Base-by-base conservation (phyloP, 1,284 basidiomycete species). In the Volvariella volvacea region DNA sequence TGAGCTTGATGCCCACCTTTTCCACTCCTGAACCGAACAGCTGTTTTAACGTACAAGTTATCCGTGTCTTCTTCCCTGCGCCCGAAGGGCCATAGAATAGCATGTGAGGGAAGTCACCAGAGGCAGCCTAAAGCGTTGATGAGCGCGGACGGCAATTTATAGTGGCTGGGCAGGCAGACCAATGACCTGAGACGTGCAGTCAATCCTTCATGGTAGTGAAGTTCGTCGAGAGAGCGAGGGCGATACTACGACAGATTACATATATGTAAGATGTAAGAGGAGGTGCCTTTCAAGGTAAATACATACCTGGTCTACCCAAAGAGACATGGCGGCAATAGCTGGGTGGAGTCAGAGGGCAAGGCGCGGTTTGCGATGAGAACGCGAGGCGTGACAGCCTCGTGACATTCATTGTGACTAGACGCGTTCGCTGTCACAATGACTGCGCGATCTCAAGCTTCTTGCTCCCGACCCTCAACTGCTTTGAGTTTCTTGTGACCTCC, bases 71-170 rank as follows among this genome's bases (percentile, higher is more conserved):
- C 72, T 99, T 99, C 15, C 95, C 95, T 7, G 95, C 92, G 15
- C 95, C 95, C 3, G 90, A 91, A 1, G 95, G 96, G 0, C 95
- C 96, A 59, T 98, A 99, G 68, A 99, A 97, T 9, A 99, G 78
- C 70, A 96, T 86, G 61, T 99, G 95, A 4, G 95, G 95, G 58
- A 99, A 97, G 70, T 99, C 96, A 1, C 89, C 89, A 1, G 89
- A 88, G 0, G 83, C 76, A 1, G 91, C 83, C 88, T 90, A 55
- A n/a, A 30, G 20, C 22, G 21, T 20, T 28, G 30, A 39, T 48
- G 21, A 41, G 20, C 14, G 40, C 37, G 43, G 31, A 20, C 14
- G 12, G 22, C 36, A 6, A n/a, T 7, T 19, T 20, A 17, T 39
- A 22, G n/a, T 20, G 4, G 42, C 21, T 25, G 8, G 22, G 25